These are phyloP conservation scores for Boletus rubropictus DNA, from an alignment of 768 basidiomycete genomes.

Conservation along the genomic window DNA sequence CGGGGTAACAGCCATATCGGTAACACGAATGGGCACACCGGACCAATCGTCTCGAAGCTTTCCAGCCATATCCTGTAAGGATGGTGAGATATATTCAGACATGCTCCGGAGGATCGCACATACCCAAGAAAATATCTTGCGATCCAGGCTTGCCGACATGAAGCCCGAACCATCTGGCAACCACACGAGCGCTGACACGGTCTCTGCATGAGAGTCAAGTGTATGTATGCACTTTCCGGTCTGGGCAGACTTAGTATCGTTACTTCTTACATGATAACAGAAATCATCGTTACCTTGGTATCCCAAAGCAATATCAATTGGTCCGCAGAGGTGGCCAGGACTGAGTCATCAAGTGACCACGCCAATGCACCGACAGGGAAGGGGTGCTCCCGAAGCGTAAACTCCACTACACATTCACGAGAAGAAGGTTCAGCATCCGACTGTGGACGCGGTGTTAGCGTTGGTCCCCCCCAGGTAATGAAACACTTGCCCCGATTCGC, in stretches of 20 bases:
- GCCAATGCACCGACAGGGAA: constrained; percentile 77
- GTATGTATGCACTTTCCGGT: constrained; percentile 66
- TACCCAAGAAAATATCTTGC: constrained; percentile 81
- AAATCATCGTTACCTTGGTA: constrained; percentile 53
- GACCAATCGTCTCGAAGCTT: constrained; percentile 66
- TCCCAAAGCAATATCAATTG: constrained; percentile 86
- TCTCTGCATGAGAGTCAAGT: constrained; percentile 69
- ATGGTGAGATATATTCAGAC: constrained; percentile 7
- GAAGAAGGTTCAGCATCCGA: constrained; percentile 43
- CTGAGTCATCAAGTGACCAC: constrained; percentile 87
- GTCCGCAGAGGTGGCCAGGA: constrained; percentile 81
- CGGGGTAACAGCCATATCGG: constrained; percentile 82
- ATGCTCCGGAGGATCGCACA: constrained; percentile 18
- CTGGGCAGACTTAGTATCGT: constrained; percentile 35
- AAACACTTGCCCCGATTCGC: constrained; percentile 64
- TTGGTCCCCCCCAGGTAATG: constrained; percentile 3
- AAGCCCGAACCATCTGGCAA: constrained; percentile 86
- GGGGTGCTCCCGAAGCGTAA: constrained; percentile 67
- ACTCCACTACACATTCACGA: constrained; percentile 55
- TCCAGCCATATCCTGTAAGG: constrained; percentile 64
- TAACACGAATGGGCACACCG: constrained; percentile 69
- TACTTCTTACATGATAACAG: not conserved
- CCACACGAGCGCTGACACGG: constrained; percentile 84
- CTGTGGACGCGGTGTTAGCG: constrained; percentile 24
- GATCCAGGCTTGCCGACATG: constrained; percentile 83